phyloP scores from a whole-genome alignment of 176 grass and related monocot genomes.

The Triticum urartu region DNA sequence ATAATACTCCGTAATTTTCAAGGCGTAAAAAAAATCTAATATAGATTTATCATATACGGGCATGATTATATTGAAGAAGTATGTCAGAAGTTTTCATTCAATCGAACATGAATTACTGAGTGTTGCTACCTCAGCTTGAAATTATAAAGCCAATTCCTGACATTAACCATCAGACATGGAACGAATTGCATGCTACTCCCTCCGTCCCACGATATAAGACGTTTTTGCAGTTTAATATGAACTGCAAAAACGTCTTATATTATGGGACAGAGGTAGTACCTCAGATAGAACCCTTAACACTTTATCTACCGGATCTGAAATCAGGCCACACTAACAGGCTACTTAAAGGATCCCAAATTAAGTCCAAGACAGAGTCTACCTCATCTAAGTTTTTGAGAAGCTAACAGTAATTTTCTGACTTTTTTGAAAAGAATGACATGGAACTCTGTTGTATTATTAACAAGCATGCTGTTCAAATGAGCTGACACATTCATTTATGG shows the following conservation, averaged over 20 bases:
- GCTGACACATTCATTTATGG: not conserved
- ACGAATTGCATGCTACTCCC: not conserved
- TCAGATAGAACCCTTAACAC: not conserved
- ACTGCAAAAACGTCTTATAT: too few relatives aligned
- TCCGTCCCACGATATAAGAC: too few relatives aligned
- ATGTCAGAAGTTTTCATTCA: too few relatives aligned
- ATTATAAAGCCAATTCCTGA: not conserved
- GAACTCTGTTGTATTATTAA: not conserved
- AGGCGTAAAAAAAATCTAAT: not conserved
- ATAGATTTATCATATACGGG: too few relatives aligned
- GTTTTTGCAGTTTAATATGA: too few relatives aligned
- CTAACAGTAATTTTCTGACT: not conserved
- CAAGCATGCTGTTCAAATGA: not conserved
- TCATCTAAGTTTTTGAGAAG: not conserved
- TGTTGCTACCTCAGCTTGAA: too few relatives aligned
- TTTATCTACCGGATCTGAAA: not conserved
- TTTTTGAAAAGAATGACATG: not conserved
- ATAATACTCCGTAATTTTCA: not conserved
- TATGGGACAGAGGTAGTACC: too few relatives aligned
- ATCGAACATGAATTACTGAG: not conserved
- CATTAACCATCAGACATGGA: not conserved
- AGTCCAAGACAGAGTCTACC: not conserved
- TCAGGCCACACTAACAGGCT: not conserved
- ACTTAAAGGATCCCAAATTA: not conserved
- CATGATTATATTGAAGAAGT: not conserved